Evolutionary conservation across 768 basidiomycete species (phyloP), one percentile per base, ranked within the genome.

Genomic region (Lentinula lateritia): DNA sequence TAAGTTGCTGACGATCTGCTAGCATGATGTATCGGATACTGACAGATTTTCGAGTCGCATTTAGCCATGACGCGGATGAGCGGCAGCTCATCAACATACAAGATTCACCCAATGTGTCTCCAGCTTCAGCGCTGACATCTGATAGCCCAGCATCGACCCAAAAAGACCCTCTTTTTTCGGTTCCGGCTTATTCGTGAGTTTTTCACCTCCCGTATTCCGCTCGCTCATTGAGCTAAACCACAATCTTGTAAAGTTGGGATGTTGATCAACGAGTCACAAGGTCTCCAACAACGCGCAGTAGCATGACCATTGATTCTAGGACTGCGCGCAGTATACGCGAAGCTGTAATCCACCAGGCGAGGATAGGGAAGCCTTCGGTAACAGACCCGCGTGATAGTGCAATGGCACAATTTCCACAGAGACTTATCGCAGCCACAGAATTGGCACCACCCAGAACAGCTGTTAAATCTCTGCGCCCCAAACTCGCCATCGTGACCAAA

Each of bases 261-360:
- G 64, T 54, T 32, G 56, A 66, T 16, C 66, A 65, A 62, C 60
- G 58, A 10, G 50, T 60, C 9, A 38, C 66, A 18, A 12, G 55
- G 36, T 23, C 2, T 8, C 12, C 18, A 3, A 64, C 66, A 60
- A 67, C 66, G 15, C 63, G 65, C 41, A 68, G 66, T 50, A 69
- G 63, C 41, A 63, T 63, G 12, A 67, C 68, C 6, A 62, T 68
- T n/a, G 69, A 70, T 45, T 61, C 67, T 6, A 46, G 23, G 10
- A 61, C 63, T 20, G 65, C 67, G 36, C 61, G 52, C 15, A 70
- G 69, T 41, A 66, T 68, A 18, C 38, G 61, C 9, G 57, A 66
- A n/a, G 69, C 67, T n/a, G 64, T 69, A 12, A 66, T 69, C 28
- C 66, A 66, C 35, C 65, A 66, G 13, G 69, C 64, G 10, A 63